A percentile compares a stretch with the other conserved stretches of the same genome.
Evolutionary conservation across 2,329 filamentous ascomycete genomes (phyloP).

Genomic region (Botrytis byssoidea): DNA sequence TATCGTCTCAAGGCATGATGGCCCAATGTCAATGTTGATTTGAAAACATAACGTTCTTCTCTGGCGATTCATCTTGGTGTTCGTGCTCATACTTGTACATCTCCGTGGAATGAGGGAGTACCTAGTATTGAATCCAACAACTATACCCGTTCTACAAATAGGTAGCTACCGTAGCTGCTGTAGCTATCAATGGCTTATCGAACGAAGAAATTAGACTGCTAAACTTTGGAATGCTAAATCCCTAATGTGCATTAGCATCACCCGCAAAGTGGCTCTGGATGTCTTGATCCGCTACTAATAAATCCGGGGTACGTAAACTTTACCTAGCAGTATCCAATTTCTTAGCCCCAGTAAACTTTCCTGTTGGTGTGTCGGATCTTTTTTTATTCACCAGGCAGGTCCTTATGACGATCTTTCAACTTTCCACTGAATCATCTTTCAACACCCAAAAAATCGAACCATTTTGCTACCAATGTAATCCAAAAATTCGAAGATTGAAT

Average conservation of each 20-base stretch:
- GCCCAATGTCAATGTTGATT: not conserved
- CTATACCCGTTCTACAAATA: not conserved
- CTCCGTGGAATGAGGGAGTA: not conserved
- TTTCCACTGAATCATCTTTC: conserved; percentile 1
- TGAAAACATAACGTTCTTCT: too few species aligned
- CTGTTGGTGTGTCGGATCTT: not conserved
- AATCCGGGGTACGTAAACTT: conserved; percentile 8
- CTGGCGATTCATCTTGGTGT: not conserved
- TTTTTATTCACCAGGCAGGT: conserved; percentile 1
- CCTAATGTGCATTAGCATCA: not conserved
- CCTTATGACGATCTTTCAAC: conserved; percentile 7
- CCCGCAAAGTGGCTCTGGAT: conserved; percentile 10
- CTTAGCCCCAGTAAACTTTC: conserved; percentile 2
- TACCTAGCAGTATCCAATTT: not conserved
- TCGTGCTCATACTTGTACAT: not conserved
- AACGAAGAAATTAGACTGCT: not conserved
- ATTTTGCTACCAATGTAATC: not conserved
- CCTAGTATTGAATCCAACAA: not conserved
- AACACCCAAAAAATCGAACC: not conserved
- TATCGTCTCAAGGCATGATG: not conserved
- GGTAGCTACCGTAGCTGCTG: not conserved
- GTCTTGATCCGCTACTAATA: not conserved
- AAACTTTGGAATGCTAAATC: not conserved
- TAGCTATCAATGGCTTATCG: not conserved
- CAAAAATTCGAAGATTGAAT: not conserved